Base-by-base conservation (phyloP, 495 filamentous ascomycete genomes). In the Aspergillus funiculosus region DNA sequence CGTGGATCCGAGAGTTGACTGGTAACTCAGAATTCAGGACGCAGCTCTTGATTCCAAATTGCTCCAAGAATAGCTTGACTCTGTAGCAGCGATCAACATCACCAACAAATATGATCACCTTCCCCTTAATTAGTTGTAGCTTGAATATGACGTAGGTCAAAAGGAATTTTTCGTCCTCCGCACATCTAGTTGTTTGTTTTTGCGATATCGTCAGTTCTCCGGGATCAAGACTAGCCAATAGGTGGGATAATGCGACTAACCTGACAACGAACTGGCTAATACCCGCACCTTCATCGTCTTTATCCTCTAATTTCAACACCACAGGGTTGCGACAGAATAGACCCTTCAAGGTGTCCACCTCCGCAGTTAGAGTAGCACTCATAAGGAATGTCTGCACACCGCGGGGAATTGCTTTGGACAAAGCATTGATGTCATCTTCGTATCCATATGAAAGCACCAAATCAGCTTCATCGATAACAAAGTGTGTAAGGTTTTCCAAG, bases 401-500 rank as follows among this genome's bases (percentile, higher is more conserved):
- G 48, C 83, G 83, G 1, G 90, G 88, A 22, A 96, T 69, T 5
- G 80, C 71, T 54, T 83, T 80, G 0, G 89, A 72, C 15, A 97
- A 69, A 41, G 73, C 79, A 46, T 87, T 77, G 50, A 99, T 76
- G 57, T 97, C 92, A 38, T 91, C 85, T 28, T 92, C 84, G 56
- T 96, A 95, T 35, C 89, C 92, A 57, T 96, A 99, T 6, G 85
- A 89, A 42, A 96, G 69, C n/a, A 97, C 82, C 42, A 97, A 62
- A 62, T 99, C 92, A 3, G 90, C 89, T 66, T 99, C 92, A 57
- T 99, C 92, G 44, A 99, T 83, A 8, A 97, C 89, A 10, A 99
- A 67, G 42, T 89, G 78, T 36, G 78, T 75, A 27, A 97, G 75
- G 41, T 77, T 74, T 6, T 82, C 76, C 13, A 94, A 65, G 2